Evolutionary conservation across 176 grass and related monocot species (phyloP).

Genomic region (Hordeum marinum): DNA sequence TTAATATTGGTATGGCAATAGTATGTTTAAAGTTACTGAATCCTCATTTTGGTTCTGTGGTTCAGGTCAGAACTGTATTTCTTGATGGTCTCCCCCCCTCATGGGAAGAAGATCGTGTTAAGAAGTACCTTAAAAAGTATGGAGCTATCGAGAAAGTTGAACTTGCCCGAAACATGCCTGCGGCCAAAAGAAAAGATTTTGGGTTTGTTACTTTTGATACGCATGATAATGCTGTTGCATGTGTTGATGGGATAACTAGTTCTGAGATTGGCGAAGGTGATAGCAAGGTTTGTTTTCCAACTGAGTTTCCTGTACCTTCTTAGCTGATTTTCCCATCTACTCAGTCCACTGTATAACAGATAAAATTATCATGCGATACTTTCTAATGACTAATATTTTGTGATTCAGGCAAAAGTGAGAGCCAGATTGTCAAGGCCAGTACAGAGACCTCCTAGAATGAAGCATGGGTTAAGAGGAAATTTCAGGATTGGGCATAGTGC

Average conservation of each 20-base stretch:
- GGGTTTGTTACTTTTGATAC: slow-evolving; percentile 97
- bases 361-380: neutral
- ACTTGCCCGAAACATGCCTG: slow-evolving; percentile 92
- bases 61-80: slow-evolving; percentile 95
- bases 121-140: slow-evolving; percentile 86
- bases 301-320: neutral
- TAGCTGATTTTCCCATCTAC: neutral
- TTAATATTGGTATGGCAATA: neutral
- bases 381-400: neutral
- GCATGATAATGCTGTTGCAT: slow-evolving; percentile 82
- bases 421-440: slow-evolving; percentile 81
- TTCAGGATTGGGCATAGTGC: slow-evolving; percentile 56
- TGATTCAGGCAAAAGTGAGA: slow-evolving; percentile 71
- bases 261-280: slow-evolving; percentile 65
- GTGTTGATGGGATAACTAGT: slow-evolving; percentile 68
- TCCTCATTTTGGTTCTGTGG: slow-evolving; percentile 27
- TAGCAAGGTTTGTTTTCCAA: slow-evolving; percentile 52
- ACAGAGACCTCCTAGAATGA: slow-evolving; percentile 76
- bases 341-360: neutral
- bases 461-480: slow-evolving; percentile 69
- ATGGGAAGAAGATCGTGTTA: slow-evolving; percentile 88
- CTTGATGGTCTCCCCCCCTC: slow-evolving; percentile 73
- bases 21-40: neutral
- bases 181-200: slow-evolving; percentile 96
- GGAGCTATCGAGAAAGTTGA: slow-evolving; percentile 85